Percentiles rank a stretch among this genome's conserved stretches.
These are phyloP conservation scores for Leccinum subtestaceum DNA, from an alignment of 768 basidiomycete genomes.

Conservation along the genomic window DNA sequence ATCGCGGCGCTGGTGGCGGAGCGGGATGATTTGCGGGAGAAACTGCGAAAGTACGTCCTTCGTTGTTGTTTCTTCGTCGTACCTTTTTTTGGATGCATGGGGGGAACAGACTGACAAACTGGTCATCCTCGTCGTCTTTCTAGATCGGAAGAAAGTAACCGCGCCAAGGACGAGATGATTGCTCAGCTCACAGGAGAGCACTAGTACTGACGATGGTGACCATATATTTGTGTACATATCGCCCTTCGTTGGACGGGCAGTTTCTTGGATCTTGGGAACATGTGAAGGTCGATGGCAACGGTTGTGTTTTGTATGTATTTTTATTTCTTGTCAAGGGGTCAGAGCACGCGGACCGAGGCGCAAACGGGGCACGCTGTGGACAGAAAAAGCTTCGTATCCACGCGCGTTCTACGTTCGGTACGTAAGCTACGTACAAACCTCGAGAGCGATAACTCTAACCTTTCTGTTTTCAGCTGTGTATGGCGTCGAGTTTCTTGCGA, in stretches of 20 bases:
- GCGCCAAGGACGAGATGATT: conserved; percentile 4
- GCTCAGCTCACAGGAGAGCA: not conserved
- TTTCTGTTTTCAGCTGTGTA: not conserved
- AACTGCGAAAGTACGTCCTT: not conserved
- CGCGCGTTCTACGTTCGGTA: not conserved
- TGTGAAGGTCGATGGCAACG: not conserved
- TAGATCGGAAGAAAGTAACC: conserved; percentile 2
- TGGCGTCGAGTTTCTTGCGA: not conserved
- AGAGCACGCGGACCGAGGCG: not conserved
- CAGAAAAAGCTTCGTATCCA: not conserved
- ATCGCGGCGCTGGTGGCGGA: conserved; percentile 16
- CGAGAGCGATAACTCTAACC: not conserved
- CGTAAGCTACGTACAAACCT: not conserved
- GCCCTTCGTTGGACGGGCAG: not conserved
- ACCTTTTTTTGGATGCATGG: not conserved
- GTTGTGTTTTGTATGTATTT: not conserved
- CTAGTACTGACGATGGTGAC: not conserved
- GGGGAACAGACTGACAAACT: not conserved
- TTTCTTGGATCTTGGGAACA: not conserved
- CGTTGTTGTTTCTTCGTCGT: not conserved
- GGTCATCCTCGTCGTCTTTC: not conserved
- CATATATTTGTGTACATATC: not conserved
- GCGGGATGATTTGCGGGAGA: not conserved
- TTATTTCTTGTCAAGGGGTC: not conserved
- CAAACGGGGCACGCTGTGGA: not conserved